Percentiles rank a stretch among this genome's conserved stretches.
Conservation (phyloP, 2,329 filamentous ascomycete species). For the Fusarium globosum region DNA sequence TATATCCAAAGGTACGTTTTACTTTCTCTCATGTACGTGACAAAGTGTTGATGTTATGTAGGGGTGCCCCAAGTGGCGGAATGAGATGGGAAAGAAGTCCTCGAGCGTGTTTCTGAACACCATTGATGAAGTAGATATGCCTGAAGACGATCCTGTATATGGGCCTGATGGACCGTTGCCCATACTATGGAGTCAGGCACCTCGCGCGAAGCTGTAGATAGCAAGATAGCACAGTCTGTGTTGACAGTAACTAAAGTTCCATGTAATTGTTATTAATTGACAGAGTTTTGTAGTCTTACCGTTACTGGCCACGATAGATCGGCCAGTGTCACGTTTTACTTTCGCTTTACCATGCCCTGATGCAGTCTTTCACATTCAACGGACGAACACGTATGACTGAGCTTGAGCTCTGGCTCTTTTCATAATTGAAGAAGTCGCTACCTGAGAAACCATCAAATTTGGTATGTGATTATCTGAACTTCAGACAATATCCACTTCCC, state of each 20-base stretch:
- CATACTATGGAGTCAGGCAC: accelerated
- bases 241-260: accelerated
- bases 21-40: accelerated
- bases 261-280: too few species aligned
- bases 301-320: accelerated
- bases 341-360: too few species aligned
- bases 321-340: accelerated
- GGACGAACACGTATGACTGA: too few species aligned
- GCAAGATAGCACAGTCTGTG: too few species aligned
- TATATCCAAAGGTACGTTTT: not conserved
- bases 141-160: not conserved
- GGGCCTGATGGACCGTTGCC: not conserved
- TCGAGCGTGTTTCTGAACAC: accelerated
- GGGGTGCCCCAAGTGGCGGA: not conserved
- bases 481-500: too few species aligned
- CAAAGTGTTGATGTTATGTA: accelerated
- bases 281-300: accelerated
- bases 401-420: too few species aligned
- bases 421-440: too few species aligned
- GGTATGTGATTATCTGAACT: too few species aligned
- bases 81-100: not conserved
- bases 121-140: not conserved
- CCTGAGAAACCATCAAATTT: too few species aligned
- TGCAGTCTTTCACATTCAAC: too few species aligned
- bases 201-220: not conserved